A percentile compares a stretch with the other conserved stretches of the same genome.
phyloP scores from a whole-genome alignment of 2,329 filamentous ascomycete species.

The Trichoderma arundinaceum region DNA sequence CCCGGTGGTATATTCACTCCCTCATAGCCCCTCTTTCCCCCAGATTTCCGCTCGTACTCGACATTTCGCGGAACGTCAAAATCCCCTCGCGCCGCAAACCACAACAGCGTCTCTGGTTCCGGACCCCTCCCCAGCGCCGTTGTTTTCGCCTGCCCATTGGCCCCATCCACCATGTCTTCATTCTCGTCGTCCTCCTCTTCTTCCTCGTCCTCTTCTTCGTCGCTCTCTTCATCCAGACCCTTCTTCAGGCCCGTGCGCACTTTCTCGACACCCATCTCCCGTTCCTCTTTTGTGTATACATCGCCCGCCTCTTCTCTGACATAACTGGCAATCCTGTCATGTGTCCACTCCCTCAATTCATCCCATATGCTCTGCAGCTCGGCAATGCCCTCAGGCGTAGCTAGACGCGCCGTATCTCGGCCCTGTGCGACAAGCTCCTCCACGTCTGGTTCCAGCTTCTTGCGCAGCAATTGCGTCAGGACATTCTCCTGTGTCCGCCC shows the following conservation, averaged over 20 bases:
- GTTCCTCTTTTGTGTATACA: constrained; percentile 74
- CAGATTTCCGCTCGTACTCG: constrained; percentile 49
- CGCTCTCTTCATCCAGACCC: constrained; percentile 56
- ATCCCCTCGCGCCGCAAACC: constrained; percentile 53
- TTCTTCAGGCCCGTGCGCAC: constrained; percentile 73
- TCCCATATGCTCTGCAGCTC: constrained; percentile 63
- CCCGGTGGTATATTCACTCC: constrained; percentile 44
- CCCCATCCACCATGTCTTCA: constrained; percentile 39
- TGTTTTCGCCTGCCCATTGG: constrained; percentile 34
- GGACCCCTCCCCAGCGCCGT: constrained; percentile 43
- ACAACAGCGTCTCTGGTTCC: constrained; percentile 56
- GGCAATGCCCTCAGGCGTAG: constrained; percentile 52
- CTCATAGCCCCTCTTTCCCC: constrained; percentile 43
- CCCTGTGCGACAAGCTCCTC: constrained; percentile 74
- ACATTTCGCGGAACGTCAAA: constrained; percentile 53
- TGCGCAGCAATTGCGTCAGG: constrained; percentile 74
- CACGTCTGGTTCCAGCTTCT: constrained; percentile 80
- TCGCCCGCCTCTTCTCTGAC: constrained; percentile 57
- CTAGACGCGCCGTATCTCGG: constrained; percentile 52
- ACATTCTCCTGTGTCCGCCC: constrained; percentile 70
- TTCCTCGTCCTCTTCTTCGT: constrained; percentile 64
- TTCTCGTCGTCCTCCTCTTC: constrained; percentile 54
- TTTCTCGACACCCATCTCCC: constrained; percentile 67
- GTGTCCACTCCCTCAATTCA: constrained; percentile 50
- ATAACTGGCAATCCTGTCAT: constrained; percentile 49